These are phyloP conservation scores for Diaporthe capsici DNA, from an alignment of 2,329 filamentous ascomycete species.

Conservation along the genomic window DNA sequence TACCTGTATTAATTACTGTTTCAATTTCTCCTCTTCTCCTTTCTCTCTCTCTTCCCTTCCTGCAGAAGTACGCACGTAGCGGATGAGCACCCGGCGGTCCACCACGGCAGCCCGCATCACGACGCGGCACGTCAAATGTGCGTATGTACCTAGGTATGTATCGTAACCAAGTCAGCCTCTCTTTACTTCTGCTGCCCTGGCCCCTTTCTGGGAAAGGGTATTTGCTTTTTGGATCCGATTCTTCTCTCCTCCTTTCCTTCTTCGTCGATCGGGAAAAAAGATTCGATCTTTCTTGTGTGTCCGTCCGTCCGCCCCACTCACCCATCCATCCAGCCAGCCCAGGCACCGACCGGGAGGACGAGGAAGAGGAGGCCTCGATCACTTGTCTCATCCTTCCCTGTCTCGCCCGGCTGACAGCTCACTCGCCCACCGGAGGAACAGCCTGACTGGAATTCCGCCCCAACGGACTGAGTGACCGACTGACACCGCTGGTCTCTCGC, in stretches of 20 bases:
- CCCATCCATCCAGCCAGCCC: background rate
- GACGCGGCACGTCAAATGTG: background rate
- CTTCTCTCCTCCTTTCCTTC: background rate
- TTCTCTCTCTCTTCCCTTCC: background rate
- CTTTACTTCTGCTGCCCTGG: background rate
- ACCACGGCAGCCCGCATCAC: constrained; percentile 18
- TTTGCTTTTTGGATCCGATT: background rate
- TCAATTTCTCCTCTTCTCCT: background rate
- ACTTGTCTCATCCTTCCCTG: constrained; percentile 29
- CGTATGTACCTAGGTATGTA: background rate
- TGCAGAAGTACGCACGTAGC: constrained; percentile 3
- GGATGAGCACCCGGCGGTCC: background rate
- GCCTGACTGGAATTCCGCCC: background rate
- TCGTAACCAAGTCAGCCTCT: background rate
- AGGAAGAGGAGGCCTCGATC: constrained; percentile 26
- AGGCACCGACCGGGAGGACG: background rate
- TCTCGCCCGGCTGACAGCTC: background rate
- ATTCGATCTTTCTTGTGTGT: background rate
- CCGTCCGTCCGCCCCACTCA: background rate
- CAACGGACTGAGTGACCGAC: background rate
- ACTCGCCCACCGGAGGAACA: background rate
- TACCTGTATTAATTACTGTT: background rate
- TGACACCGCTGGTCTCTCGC: background rate
- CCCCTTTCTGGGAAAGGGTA: background rate
- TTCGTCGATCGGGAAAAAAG: constrained; percentile 2